A percentile compares a stretch with the other conserved stretches of the same genome.
phyloP scores from a whole-genome alignment of 108 stramenopile species.

The Mediolabrus comicus region DNA sequence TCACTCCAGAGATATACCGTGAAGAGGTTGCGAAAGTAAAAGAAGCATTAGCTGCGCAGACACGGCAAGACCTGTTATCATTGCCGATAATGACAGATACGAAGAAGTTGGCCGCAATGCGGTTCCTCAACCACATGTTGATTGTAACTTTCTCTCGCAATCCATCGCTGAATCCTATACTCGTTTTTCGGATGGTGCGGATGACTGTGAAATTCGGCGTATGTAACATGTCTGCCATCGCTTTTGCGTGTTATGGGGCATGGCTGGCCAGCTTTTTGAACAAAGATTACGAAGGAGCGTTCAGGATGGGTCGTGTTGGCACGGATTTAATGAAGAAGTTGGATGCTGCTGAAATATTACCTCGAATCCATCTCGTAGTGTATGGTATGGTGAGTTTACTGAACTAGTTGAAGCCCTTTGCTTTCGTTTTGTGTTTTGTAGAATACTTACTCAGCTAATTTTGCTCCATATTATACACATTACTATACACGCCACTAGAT shows the following conservation, averaged over 20 bases:
- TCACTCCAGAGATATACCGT: not conserved
- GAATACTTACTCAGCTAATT: no score
- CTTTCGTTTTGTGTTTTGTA: no score
- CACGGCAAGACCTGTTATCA: conserved; percentile 21
- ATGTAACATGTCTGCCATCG: conserved; percentile 24
- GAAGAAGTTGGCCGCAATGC: conserved; percentile 49
- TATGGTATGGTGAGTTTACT: no score
- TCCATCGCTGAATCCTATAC: conserved; percentile 18
- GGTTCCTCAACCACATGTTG: conserved; percentile 38
- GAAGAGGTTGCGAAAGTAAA: conserved; percentile 15
- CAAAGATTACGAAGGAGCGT: conserved; percentile 46
- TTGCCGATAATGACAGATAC: conserved; percentile 24
- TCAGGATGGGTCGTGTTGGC: conserved; percentile 47
- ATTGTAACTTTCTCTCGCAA: conserved; percentile 13
- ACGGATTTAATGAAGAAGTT: conserved; percentile 29
- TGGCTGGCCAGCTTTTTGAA: conserved; percentile 30
- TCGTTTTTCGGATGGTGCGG: conserved; percentile 45
- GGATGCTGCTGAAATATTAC: not conserved
- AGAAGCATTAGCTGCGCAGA: conserved; percentile 10
- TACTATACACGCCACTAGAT: no score
- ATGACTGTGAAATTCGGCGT: conserved; percentile 34
- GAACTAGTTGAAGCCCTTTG: no score
- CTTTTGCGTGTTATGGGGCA: conserved; percentile 39
- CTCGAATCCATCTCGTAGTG: not conserved
- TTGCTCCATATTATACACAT: no score